Evolutionary conservation across 129 eudicot species (phyloP).

Genomic region (Kitagawia praeruptora): DNA sequence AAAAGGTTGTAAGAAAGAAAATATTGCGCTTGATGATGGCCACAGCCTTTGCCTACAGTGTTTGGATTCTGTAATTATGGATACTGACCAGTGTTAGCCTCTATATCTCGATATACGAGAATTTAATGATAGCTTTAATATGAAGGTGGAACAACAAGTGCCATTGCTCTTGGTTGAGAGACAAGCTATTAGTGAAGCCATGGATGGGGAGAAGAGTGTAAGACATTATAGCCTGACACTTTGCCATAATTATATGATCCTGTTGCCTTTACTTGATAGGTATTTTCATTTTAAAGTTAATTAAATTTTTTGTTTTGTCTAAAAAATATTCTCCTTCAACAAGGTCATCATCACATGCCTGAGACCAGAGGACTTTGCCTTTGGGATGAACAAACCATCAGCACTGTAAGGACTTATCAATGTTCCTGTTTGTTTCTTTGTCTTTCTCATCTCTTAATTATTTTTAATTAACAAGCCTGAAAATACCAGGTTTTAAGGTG

Average conservation of each 20-base stretch:
- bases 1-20: too few relatives aligned
- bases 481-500: constrained; percentile 41
- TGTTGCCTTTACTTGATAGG: neutral
- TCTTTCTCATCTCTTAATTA: neutral
- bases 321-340: constrained; percentile 8
- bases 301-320: neutral
- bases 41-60: constrained; percentile 77
- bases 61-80: constrained; percentile 74
- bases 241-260: neutral
- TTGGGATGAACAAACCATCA: constrained; percentile 69
- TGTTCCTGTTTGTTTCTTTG: neutral
- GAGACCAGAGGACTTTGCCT: constrained; percentile 91
- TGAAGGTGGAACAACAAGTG: constrained; percentile 74
- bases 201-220: constrained; percentile 74
- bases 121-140: constrained; percentile 52
- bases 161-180: constrained; percentile 85
- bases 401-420: constrained; percentile 41
- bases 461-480: neutral
- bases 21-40: constrained; percentile 68
- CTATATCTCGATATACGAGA: constrained; percentile 64
- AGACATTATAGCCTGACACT: constrained; percentile 15
- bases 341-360: constrained; percentile 85
- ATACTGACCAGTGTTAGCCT: constrained; percentile 64
- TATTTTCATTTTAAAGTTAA: neutral
- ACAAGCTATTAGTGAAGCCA: constrained; percentile 79